Conservation (phyloP, 1,284 basidiomycete species). For the Fomitopsis betulina region DNA sequence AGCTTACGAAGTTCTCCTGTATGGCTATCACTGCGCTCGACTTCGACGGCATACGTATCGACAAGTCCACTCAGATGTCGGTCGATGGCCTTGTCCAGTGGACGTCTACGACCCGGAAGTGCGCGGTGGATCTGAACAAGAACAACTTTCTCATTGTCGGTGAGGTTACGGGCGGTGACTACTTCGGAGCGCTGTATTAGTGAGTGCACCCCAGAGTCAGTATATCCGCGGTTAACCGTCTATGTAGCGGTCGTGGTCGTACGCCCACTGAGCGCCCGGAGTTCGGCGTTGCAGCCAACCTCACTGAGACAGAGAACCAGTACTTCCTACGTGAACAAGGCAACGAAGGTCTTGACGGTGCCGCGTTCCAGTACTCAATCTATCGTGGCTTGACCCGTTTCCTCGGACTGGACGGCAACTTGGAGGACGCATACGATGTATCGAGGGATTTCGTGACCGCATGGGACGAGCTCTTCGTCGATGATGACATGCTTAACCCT, state of each 20-base stretch:
- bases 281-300: constrained; percentile 63
- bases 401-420: constrained; percentile 90
- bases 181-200: constrained; percentile 84
- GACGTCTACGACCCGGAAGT: constrained; percentile 68
- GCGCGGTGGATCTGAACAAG: constrained; percentile 71
- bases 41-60: constrained; percentile 89
- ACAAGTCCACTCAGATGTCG: constrained; percentile 89
- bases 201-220: constrained; percentile 31
- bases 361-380: constrained; percentile 89
- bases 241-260: constrained; percentile 76
- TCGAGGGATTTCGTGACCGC: constrained; percentile 76
- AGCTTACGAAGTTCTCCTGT: constrained; percentile 76
- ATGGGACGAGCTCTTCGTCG: constrained; percentile 87
- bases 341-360: constrained; percentile 64
- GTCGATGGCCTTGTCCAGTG: constrained; percentile 76
- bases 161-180: constrained; percentile 93
- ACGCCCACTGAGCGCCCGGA: constrained; percentile 64
- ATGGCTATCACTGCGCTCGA: constrained; percentile 84
- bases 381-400: constrained; percentile 82
- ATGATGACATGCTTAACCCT: constrained; percentile 82
- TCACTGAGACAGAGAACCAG: constrained; percentile 54
- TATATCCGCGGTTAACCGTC: constrained; percentile 1
- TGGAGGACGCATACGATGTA: constrained; percentile 83
- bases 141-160: constrained; percentile 86
- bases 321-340: constrained; percentile 75